Percentiles rank a stretch among this genome's conserved stretches.
Evolutionary conservation across 2,329 filamentous ascomycete species (phyloP).

Genomic region (Mycosphaerelloides madeirae): DNA sequence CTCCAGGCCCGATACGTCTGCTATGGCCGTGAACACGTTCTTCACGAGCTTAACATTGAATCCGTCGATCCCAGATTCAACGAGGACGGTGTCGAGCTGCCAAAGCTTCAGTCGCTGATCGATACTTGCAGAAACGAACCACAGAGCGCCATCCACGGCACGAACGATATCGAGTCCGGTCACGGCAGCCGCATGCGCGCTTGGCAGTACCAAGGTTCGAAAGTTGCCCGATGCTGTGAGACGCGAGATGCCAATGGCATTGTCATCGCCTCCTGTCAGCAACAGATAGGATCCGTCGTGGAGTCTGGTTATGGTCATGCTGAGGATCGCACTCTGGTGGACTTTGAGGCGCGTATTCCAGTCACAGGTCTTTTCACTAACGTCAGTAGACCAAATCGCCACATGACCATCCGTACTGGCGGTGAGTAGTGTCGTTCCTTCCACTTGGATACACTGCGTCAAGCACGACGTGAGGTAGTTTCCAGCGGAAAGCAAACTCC

Average conservation of each 20-base stretch:
- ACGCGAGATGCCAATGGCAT: slow-evolving; percentile 62
- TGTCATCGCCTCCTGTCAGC: slow-evolving; percentile 44
- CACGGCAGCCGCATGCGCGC: slow-evolving; percentile 67
- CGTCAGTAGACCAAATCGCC: slow-evolving; percentile 49
- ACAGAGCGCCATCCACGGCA: slow-evolving; percentile 6
- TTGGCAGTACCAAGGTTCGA: slow-evolving; percentile 43
- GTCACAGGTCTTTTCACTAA: slow-evolving; percentile 11
- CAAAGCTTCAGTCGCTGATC: slow-evolving; percentile 49
- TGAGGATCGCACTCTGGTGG: slow-evolving; percentile 80
- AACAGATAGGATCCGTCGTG: slow-evolving; percentile 22
- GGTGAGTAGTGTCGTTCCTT: slow-evolving; percentile 57
- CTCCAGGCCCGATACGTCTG: slow-evolving; percentile 53
- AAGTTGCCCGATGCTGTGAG: slow-evolving; percentile 4
- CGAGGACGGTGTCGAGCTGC: slow-evolving; percentile 31
- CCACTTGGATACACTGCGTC: slow-evolving; percentile 53
- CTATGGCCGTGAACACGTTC: slow-evolving; percentile 46
- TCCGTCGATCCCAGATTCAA: slow-evolving; percentile 19
- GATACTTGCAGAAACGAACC: slow-evolving; percentile 34
- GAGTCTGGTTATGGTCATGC: slow-evolving; percentile 35
- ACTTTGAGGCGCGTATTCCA: slow-evolving; percentile 46
- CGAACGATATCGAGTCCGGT: slow-evolving; percentile 49
- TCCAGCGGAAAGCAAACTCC: slow-evolving; percentile 35
- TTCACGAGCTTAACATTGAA: slow-evolving; percentile 31
- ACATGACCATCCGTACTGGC: slow-evolving; percentile 78
- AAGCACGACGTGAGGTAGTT: slow-evolving; percentile 58